Evolutionary conservation across 208 protist genomes (phyloP).

Genomic region (Crithidia expoeki): DNA sequence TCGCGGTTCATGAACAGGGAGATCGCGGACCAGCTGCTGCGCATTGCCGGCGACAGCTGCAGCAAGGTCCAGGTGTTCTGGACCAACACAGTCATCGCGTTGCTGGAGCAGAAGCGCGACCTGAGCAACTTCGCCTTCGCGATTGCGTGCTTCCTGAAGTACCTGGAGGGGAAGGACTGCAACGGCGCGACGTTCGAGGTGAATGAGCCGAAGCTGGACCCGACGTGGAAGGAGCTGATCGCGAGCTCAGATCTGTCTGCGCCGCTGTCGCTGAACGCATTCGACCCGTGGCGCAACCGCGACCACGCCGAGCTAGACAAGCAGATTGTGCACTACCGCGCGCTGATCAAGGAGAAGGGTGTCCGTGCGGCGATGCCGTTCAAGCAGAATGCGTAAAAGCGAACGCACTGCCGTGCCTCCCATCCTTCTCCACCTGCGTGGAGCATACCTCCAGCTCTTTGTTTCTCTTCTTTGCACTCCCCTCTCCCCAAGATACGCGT

Average conservation of each 20-base stretch:
- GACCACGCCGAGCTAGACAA: conserved; percentile 41
- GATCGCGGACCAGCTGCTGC: conserved; percentile 45
- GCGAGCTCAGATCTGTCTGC: conserved; percentile 16
- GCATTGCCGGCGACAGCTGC: conserved; percentile 43
- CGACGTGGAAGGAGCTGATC: conserved; percentile 31
- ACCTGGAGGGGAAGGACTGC: conserved; percentile 39
- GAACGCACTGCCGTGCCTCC: conserved; percentile 33
- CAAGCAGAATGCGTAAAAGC: no score
- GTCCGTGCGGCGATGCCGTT: conserved; percentile 35
- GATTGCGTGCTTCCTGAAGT: conserved; percentile 35
- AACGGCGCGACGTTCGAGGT: conserved; percentile 31
- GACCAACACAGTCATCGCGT: conserved; percentile 37
- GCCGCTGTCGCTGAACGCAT: conserved; percentile 35
- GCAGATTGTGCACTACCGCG: conserved; percentile 36
- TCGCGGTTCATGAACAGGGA: conserved; percentile 39
- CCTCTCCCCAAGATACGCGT: no score
- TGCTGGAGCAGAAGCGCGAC: conserved; percentile 12
- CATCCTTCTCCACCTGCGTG: no score
- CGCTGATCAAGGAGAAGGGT: conserved; percentile 38
- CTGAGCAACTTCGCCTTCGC: conserved; percentile 44
- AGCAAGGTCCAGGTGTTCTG: conserved; percentile 53
- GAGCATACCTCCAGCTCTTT: no score
- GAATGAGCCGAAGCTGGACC: conserved; percentile 38
- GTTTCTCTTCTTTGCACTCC: not conserved
- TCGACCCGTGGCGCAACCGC: conserved; percentile 38